A percentile compares a stretch with the other conserved stretches of the same genome.
Evolutionary conservation across 2,329 filamentous ascomycete genomes (phyloP).

Genomic region (Trichoderma sp.): DNA sequence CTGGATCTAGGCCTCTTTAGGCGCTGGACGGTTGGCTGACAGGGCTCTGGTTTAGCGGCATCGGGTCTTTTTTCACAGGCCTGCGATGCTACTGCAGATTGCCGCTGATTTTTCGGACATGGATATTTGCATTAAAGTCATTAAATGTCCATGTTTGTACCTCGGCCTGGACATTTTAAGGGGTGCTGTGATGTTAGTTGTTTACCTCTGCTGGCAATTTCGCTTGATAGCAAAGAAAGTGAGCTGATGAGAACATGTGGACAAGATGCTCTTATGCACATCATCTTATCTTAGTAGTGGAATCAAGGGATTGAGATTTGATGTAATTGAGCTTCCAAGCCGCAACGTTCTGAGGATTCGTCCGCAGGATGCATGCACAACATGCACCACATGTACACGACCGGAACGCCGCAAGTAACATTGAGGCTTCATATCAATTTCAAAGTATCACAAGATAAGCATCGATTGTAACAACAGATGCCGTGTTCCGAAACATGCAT

Average conservation of each 20-base stretch:
- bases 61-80: not conserved
- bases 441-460: not conserved
- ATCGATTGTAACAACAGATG: not conserved
- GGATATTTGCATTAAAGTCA: not conserved
- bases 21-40: not conserved
- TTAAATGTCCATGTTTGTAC: not conserved
- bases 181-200: not conserved
- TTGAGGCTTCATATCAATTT: not conserved
- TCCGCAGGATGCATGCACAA: not conserved
- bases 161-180: not conserved
- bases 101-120: not conserved
- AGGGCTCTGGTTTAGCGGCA: constrained; percentile 3
- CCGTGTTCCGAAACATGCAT: not conserved
- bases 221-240: not conserved
- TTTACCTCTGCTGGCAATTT: not conserved
- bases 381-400: not conserved
- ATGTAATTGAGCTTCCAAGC: not conserved
- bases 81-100: not conserved
- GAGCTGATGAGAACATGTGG: not conserved
- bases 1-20: not conserved
- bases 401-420: not conserved
- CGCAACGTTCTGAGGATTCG: not conserved
- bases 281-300: not conserved
- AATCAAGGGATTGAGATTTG: not conserved
- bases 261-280: not conserved